Evolutionary conservation across 352 stramenopile species (phyloP).

Genomic region (Globisporangium mamillatum): DNA sequence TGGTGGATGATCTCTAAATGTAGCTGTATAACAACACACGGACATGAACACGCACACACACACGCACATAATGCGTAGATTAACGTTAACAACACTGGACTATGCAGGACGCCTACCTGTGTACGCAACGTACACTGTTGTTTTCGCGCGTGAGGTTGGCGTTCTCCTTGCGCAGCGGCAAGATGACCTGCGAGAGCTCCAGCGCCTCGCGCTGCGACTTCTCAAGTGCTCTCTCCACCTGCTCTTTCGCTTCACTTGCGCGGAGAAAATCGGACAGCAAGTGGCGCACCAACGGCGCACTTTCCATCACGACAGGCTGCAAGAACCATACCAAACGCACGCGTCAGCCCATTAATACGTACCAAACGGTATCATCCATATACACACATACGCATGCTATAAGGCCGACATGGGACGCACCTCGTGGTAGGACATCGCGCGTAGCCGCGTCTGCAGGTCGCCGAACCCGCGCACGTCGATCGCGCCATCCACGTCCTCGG

Average conservation of each 20-base stretch:
- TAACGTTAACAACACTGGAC: no score
- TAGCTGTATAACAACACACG: constrained; percentile 28
- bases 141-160: constrained; percentile 69
- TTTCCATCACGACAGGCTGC: constrained; percentile 60
- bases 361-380: constrained; percentile 2
- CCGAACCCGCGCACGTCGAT: constrained; percentile 49
- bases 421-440: constrained; percentile 57
- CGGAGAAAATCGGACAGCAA: constrained; percentile 56
- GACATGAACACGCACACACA: not conserved
- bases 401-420: constrained; percentile 9
- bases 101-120: not conserved
- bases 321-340: not conserved
- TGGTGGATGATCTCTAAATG: constrained; percentile 82
- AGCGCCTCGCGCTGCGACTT: constrained; percentile 55
- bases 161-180: constrained; percentile 78
- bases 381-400: not conserved
- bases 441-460: constrained; percentile 57
- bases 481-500: constrained; percentile 23
- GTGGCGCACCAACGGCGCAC: constrained; percentile 47
- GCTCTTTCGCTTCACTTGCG: constrained; percentile 27
- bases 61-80: not conserved
- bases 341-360: not conserved
- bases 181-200: constrained; percentile 62
- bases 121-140: constrained; percentile 50
- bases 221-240: constrained; percentile 43